Evolutionary conservation across 352 stramenopile genomes (phyloP).

Genomic region (Globisporangium mamillatum): DNA sequence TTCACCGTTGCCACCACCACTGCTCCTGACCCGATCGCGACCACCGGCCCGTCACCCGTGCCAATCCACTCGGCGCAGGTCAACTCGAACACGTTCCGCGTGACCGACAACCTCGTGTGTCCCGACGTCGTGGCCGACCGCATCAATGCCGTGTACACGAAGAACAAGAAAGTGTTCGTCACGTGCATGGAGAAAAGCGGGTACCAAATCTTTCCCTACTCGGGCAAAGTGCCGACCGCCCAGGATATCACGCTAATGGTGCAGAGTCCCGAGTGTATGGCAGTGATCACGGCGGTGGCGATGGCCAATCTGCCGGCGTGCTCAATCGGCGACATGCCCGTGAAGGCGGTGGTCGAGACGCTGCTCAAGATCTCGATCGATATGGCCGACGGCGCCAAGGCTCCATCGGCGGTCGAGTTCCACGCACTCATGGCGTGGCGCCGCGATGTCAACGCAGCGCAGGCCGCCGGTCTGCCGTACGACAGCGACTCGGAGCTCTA

Average conservation of each 20-base stretch:
- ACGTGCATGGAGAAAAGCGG: conserved; percentile 40
- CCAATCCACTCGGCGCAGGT: conserved; percentile 30
- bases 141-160: conserved; percentile 42
- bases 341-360: conserved; percentile 59
- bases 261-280: conserved; percentile 43
- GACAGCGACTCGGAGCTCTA: conserved; percentile 49
- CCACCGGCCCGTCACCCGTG: conserved; percentile 4
- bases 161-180: conserved; percentile 49
- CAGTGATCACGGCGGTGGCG: conserved; percentile 41
- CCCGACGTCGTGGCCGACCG: conserved; percentile 30
- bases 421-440: conserved; percentile 55
- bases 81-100: conserved; percentile 42
- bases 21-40: background rate
- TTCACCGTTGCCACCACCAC: background rate
- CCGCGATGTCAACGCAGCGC: conserved; percentile 46
- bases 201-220: conserved; percentile 67
- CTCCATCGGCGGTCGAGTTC: conserved; percentile 39
- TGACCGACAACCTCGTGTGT: conserved; percentile 46
- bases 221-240: conserved; percentile 38
- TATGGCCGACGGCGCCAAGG: conserved; percentile 22
- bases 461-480: conserved; percentile 40
- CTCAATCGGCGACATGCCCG: conserved; percentile 41
- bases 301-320: conserved; percentile 47
- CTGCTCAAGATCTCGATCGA: conserved; percentile 60
- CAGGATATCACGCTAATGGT: conserved; percentile 39